These are phyloP conservation scores for Tolypocladium tropicale DNA, from an alignment of 2,329 filamentous ascomycete genomes.

Conservation along the genomic window DNA sequence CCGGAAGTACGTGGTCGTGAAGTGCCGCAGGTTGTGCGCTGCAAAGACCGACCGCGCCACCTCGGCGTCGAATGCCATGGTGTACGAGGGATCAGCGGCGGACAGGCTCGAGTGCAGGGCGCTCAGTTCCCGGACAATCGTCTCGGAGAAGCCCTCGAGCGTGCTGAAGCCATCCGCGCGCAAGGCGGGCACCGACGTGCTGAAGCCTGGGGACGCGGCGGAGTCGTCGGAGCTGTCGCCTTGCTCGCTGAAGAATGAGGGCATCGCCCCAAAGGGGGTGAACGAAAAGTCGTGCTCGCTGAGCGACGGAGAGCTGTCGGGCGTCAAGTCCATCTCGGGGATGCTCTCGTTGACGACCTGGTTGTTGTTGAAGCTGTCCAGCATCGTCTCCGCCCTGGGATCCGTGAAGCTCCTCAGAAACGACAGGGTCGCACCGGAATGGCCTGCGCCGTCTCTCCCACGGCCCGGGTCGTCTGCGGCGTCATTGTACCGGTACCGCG, in stretches of 20 bases:
- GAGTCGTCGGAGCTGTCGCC: background rate
- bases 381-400: slow-evolving; percentile 4
- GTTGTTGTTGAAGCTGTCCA: slow-evolving; percentile 2
- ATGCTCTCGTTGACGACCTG: slow-evolving; percentile 2
- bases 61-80: background rate
- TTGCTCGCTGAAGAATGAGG: slow-evolving; percentile 5
- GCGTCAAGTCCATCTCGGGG: slow-evolving; percentile 2
- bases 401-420: background rate
- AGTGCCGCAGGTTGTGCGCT: slow-evolving; percentile 7
- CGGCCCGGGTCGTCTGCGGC: background rate
- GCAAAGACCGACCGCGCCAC: slow-evolving; percentile 10
- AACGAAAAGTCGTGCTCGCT: background rate
- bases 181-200: background rate
- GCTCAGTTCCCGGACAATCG: background rate
- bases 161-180: background rate
- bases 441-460: background rate
- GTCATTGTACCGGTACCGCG: background rate
- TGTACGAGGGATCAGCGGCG: background rate
- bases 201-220: background rate
- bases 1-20: slow-evolving; percentile 14
- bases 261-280: background rate
- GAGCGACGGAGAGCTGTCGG: slow-evolving; percentile 2
- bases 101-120: background rate
- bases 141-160: background rate
- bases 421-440: background rate